Evolutionary conservation across 2,329 filamentous ascomycete genomes (phyloP).

Genomic region (Diaporthe australafricana): DNA sequence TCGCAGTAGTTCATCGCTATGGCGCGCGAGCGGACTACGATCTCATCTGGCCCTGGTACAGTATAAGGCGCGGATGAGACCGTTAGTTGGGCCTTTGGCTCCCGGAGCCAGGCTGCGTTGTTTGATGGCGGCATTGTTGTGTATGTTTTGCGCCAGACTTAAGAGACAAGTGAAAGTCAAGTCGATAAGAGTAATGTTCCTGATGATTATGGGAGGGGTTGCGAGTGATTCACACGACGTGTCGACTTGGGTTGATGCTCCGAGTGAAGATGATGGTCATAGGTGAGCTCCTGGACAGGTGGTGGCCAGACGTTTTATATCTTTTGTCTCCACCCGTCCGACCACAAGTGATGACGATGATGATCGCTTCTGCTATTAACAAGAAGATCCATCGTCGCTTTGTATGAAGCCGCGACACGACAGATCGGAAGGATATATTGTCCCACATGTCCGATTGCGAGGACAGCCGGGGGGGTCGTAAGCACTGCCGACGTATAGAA

Average conservation of each 20-base stretch:
- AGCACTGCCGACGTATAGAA: not conserved
- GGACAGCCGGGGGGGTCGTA: not conserved
- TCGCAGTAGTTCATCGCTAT: constrained; percentile 48
- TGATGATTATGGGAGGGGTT: accelerated
- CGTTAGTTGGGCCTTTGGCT: not conserved
- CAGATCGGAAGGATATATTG: not conserved
- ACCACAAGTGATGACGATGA: not conserved
- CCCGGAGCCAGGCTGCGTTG: constrained; percentile 18
- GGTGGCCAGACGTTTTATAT: not conserved
- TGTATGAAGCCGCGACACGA: too few relatives aligned
- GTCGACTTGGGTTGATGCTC: not conserved
- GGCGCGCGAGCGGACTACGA: constrained; percentile 45
- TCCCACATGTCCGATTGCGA: not conserved
- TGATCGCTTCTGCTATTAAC: too few relatives aligned
- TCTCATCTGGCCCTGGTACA: constrained; percentile 33
- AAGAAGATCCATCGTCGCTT: too few relatives aligned
- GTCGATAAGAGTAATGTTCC: accelerated
- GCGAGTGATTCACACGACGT: accelerated
- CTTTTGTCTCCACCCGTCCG: too few relatives aligned
- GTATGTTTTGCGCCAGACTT: accelerated
- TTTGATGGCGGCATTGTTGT: constrained; percentile 6
- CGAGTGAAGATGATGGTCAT: not conserved
- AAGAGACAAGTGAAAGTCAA: accelerated
- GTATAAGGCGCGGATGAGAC: constrained; percentile 14
- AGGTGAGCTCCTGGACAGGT: not conserved